Percentiles rank a stretch among this genome's conserved stretches.
Evolutionary conservation across 768 basidiomycete genomes (phyloP).

Genomic region (Russula brevipes): DNA sequence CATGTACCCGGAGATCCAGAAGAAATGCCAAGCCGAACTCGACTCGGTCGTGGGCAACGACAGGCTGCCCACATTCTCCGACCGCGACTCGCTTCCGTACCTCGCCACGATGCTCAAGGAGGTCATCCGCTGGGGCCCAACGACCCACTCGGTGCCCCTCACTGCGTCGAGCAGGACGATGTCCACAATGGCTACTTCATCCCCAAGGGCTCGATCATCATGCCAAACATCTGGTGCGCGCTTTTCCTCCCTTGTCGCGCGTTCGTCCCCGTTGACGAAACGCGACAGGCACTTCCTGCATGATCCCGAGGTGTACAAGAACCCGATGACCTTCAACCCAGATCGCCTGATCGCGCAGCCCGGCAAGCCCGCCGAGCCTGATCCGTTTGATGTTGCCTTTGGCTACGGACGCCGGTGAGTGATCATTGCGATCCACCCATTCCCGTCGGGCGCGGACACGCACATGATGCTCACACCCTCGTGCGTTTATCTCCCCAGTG

Average conservation of each 20-base stretch:
- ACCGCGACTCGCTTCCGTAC: constrained; percentile 27
- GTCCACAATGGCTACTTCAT: constrained; percentile 37
- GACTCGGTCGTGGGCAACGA: constrained; percentile 27
- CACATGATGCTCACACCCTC: not conserved
- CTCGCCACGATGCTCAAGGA: constrained; percentile 25
- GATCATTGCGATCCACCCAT: not conserved
- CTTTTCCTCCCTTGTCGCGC: not conserved
- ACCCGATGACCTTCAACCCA: constrained; percentile 31
- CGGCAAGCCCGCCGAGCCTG: constrained; percentile 23
- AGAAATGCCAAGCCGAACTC: constrained; percentile 28
- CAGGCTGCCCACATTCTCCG: constrained; percentile 22
- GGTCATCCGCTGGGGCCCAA: constrained; percentile 28
- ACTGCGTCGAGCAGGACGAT: constrained; percentile 35
- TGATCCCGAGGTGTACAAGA: constrained; percentile 30
- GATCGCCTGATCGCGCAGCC: constrained; percentile 29
- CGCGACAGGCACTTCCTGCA: constrained; percentile 30
- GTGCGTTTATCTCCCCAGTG: not conserved
- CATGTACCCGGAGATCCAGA: constrained; percentile 26
- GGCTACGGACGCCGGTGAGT: constrained; percentile 30
- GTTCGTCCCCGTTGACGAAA: not conserved
- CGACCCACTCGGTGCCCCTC: constrained; percentile 32
- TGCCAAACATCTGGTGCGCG: constrained; percentile 35
- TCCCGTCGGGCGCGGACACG: not conserved
- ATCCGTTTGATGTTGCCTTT: constrained; percentile 26
- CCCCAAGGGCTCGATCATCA: constrained; percentile 36